These are phyloP conservation scores for Venturiaceae sp. DNA, from an alignment of 2,329 filamentous ascomycete species.

Conservation along the genomic window DNA sequence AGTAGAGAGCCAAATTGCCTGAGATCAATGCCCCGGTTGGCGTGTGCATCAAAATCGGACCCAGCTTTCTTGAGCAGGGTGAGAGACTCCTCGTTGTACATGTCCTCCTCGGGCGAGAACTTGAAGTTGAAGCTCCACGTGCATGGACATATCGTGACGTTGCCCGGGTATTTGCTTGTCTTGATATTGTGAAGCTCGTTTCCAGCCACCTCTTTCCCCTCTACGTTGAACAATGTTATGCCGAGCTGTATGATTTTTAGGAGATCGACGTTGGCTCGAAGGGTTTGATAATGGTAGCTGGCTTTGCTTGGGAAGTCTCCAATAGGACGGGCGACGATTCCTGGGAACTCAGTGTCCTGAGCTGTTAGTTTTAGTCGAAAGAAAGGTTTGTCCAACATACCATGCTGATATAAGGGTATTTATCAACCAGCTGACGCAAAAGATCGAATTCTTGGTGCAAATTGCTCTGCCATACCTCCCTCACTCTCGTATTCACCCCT, in stretches of 20 bases:
- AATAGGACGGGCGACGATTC: slow-evolving; percentile 91
- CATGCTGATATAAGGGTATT: slow-evolving; percentile 96
- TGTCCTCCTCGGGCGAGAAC: slow-evolving; percentile 88
- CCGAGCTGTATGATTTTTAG: slow-evolving; percentile 97
- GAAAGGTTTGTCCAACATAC: slow-evolving; percentile 45
- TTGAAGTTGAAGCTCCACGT: slow-evolving; percentile 99
- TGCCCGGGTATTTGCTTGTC: slow-evolving; percentile 35
- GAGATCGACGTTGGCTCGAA: slow-evolving; percentile 94
- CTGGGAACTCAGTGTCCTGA: slow-evolving; percentile 97
- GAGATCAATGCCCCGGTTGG: slow-evolving; percentile 83
- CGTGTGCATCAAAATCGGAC: slow-evolving; percentile 80
- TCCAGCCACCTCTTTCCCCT: slow-evolving; percentile 79
- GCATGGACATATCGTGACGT: slow-evolving; percentile 60
- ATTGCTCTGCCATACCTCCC: slow-evolving; percentile 93
- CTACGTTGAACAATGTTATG: slow-evolving; percentile 82
- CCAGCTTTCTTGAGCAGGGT: slow-evolving; percentile 82
- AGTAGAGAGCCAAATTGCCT: slow-evolving; percentile 80
- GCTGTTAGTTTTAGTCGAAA: not conserved
- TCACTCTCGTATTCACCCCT: slow-evolving; percentile 62
- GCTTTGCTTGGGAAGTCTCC: slow-evolving; percentile 90
- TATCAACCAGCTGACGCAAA: slow-evolving; percentile 73
- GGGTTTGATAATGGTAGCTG: slow-evolving; percentile 96
- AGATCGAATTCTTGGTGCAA: slow-evolving; percentile 82
- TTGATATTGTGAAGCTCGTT: slow-evolving; percentile 36
- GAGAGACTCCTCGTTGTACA: slow-evolving; percentile 95